Conservation (phyloP, 352 stramenopile genomes). For the Phytophthora melonis region DNA sequence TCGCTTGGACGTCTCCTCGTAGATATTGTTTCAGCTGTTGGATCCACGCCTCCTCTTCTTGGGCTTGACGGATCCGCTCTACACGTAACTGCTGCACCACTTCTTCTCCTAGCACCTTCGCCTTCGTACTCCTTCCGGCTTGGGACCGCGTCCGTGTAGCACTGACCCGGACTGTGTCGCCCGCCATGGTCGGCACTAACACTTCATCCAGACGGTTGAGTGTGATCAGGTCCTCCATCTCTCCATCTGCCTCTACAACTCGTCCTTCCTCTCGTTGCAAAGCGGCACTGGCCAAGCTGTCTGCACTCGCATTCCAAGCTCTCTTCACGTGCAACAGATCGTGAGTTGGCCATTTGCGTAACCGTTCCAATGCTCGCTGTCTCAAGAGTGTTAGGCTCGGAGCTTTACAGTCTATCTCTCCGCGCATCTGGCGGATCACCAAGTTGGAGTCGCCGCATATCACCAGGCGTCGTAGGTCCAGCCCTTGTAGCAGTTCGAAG, state of each 20-base stretch:
- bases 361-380: neutral
- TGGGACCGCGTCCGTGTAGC: no score
- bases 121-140: neutral
- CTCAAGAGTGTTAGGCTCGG: neutral
- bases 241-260: no score
- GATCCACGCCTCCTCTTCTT: slow-evolving; percentile 14
- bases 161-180: no score
- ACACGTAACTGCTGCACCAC: neutral
- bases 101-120: neutral
- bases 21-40: neutral
- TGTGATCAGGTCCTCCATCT: no score
- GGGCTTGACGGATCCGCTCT: neutral
- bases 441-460: slow-evolving; percentile 7
- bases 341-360: neutral
- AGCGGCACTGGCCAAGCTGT: neutral
- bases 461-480: neutral
- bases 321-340: slow-evolving; percentile 5
- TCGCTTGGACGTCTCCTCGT: neutral
- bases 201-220: no score
- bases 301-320: slow-evolving; percentile 6
- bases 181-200: neutral
- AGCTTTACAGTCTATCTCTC: slow-evolving; percentile 10
- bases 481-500: neutral
- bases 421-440: slow-evolving; percentile 11
- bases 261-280: neutral